A percentile compares a stretch with the other conserved stretches of the same genome.
These are phyloP conservation scores for Leptodermis oblonga DNA, from an alignment of 257 asterid species.

Conservation along the genomic window DNA sequence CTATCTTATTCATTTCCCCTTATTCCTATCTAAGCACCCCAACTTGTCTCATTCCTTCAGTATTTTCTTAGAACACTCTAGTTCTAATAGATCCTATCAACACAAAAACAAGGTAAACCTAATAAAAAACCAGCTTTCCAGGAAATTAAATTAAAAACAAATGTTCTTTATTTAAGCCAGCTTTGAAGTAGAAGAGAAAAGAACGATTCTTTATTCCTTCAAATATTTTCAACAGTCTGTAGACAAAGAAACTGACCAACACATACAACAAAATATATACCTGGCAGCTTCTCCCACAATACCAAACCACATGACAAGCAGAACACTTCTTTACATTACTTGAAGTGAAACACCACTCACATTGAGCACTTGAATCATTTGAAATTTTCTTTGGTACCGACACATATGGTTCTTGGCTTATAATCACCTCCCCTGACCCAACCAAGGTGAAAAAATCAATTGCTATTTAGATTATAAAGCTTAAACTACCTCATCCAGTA, in stretches of 20 bases:
- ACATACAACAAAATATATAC: conserved; percentile 23
- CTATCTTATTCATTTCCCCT: neutral
- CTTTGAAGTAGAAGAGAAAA: neutral
- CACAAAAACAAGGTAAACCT: neutral
- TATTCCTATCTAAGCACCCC: neutral
- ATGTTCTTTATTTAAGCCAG: neutral
- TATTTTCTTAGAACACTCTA: neutral
- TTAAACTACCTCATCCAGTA: neutral
- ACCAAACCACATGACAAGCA: conserved; percentile 72
- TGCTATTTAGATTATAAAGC: neutral
- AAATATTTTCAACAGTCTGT: no score
- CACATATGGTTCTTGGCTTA: conserved; percentile 72
- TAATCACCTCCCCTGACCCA: conserved; percentile 65
- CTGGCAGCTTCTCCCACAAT: conserved; percentile 84
- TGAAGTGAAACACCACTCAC: conserved; percentile 79
- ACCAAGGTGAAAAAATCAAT: neutral
- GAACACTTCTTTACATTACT: conserved; percentile 76
- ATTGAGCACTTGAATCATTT: conserved; percentile 55
- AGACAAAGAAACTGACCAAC: neutral
- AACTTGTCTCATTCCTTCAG: neutral
- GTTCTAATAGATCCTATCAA: neutral
- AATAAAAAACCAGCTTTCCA: neutral
- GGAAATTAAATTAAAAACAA: neutral
- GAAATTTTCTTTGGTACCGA: conserved; percentile 61
- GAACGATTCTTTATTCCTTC: no score